These are phyloP conservation scores for Maudiozyma bulderi DNA, from an alignment of 805 yeast species.

Conservation along the genomic window DNA sequence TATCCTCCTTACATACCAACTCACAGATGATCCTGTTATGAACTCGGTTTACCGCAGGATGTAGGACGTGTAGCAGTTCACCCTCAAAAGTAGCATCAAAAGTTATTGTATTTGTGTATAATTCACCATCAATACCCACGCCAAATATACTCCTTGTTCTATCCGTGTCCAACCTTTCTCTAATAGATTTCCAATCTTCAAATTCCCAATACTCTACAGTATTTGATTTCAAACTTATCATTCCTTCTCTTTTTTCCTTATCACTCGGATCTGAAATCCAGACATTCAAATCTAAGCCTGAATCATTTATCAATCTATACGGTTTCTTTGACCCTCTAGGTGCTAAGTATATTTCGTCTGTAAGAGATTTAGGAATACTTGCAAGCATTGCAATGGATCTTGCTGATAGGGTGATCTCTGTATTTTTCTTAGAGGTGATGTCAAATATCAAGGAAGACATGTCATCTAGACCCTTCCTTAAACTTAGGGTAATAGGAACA, in stretches of 20 bases:
- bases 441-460: slow-evolving; percentile 49
- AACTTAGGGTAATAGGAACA: slow-evolving; percentile 70
- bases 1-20: slow-evolving; percentile 58
- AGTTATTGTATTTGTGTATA: slow-evolving; percentile 43
- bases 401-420: slow-evolving; percentile 75
- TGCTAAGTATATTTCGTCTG: slow-evolving; percentile 43
- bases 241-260: slow-evolving; percentile 13
- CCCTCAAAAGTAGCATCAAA: slow-evolving; percentile 76
- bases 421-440: slow-evolving; percentile 61
- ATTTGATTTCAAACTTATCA: slow-evolving; percentile 37
- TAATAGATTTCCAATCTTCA: slow-evolving; percentile 82
- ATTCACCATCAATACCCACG: slow-evolving; percentile 46
- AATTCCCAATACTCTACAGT: slow-evolving; percentile 73
- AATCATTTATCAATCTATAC: slow-evolving; percentile 68
- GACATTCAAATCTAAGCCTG: slow-evolving; percentile 71
- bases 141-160: slow-evolving; percentile 53
- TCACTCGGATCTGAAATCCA: slow-evolving; percentile 56
- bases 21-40: slow-evolving; percentile 73
- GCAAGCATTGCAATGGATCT: slow-evolving; percentile 70
- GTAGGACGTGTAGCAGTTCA: slow-evolving; percentile 59
- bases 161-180: slow-evolving; percentile 69
- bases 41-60: slow-evolving; percentile 51
- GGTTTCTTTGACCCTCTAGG: slow-evolving; percentile 78
- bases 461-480: slow-evolving; percentile 40
- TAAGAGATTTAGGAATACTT: slow-evolving; percentile 51